Base-by-base conservation (phyloP, 176 grass and related monocot genomes). In the Oryza rufipogon region DNA sequence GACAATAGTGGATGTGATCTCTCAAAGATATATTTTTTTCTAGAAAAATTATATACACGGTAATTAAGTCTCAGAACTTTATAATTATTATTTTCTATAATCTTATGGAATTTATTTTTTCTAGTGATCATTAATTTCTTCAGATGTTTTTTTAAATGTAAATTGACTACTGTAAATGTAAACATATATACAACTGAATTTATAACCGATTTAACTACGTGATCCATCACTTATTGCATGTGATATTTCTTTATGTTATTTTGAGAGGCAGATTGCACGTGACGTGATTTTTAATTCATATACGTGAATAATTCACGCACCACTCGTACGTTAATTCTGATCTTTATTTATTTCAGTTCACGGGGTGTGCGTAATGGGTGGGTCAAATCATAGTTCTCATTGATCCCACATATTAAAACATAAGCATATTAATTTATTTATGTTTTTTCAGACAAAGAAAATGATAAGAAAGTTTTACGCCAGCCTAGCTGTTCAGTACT, bases 241-340 rank as follows among this genome's bases (percentile, higher is more conserved):
- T 46, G 68, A 71, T 22, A 6, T 71, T 71, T 71, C 39, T 42
- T 7, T 6, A 9, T 7, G 19, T 63, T 63, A 63, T 63, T 23
- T 58, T 8, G 68, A 46, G 70, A 5, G 11, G 70, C 70, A 72
- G 45, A 32, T 74, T 32, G 45, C 71, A 74, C 47, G 71, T 74
- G 71, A 74, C 26, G 71, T 74, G 71, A 74, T 74, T 74, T 74
- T 73, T 9, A 32, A 32, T 32, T 32, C 30, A 32, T 32, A 4
- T 44, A 71, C 71, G 10, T 47, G 70, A 47, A 41, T 25, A 45
- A 47, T 47, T 72, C 70, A 47, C 70, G 70, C 11, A 46, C 39
- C 17, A 34, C n/a, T 63, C 20, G 56, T 61, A 61, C 56, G 17
- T 61, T n/a, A n/a, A n/a, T n/a, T 22, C 17, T 20, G 7, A n/a